phyloP scores from a whole-genome alignment of 2,329 filamentous ascomycete species.

The Cercospora citrullina region DNA sequence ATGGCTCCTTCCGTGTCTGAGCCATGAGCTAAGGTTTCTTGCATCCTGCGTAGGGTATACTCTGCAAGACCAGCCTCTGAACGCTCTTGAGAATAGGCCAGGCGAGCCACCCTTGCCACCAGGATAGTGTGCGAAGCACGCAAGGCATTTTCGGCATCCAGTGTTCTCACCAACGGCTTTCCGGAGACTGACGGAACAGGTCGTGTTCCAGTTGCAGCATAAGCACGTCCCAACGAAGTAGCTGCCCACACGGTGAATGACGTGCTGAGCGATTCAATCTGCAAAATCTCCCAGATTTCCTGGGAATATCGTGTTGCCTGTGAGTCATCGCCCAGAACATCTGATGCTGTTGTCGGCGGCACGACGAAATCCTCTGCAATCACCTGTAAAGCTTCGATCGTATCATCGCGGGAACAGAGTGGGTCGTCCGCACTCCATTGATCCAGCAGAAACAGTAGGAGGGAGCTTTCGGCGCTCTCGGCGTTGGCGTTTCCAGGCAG shows the following conservation, averaged over 20 bases:
- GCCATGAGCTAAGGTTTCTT: conserved; percentile 20
- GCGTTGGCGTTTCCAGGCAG: conserved; percentile 68
- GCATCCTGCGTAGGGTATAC: conserved; percentile 37
- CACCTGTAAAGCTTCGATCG: conserved; percentile 67
- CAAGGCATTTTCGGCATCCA: conserved; percentile 12
- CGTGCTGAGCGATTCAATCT: conserved; percentile 24
- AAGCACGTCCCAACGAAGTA: conserved; percentile 78
- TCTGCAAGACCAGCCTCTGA: conserved; percentile 49
- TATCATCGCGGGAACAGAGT: conserved; percentile 69
- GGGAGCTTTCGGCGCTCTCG: conserved; percentile 71
- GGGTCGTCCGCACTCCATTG: conserved; percentile 64
- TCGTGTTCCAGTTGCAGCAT: conserved; percentile 53
- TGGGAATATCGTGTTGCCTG: conserved; percentile 52
- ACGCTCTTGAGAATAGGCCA: conserved; percentile 35
- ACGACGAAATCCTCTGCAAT: conserved; percentile 74
- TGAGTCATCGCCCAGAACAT: conserved; percentile 68
- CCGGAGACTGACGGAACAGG: conserved; percentile 10
- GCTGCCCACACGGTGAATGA: conserved; percentile 73
- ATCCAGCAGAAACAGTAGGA: conserved; percentile 76
- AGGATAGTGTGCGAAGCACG: conserved; percentile 39
- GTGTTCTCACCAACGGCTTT: not conserved
- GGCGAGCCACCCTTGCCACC: conserved; percentile 37
- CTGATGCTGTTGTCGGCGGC: conserved; percentile 58
- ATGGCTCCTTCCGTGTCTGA: conserved; percentile 24
- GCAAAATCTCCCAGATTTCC: conserved; percentile 30